Evolutionary conservation across 208 protist genomes (phyloP).

Genomic region (Trichomonas tenax): DNA sequence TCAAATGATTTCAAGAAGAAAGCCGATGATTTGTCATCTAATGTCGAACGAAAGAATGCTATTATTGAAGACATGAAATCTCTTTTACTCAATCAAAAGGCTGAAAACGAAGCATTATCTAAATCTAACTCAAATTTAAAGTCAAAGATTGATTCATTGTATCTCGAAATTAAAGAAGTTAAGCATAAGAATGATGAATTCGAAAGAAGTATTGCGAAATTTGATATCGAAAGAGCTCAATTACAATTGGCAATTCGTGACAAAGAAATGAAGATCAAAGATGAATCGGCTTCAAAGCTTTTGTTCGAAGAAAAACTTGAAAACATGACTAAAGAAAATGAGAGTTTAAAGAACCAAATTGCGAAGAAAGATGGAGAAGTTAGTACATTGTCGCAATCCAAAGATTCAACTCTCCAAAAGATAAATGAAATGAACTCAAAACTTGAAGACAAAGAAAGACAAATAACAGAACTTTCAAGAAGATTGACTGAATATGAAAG

Average conservation of each 20-base stretch:
- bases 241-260: not conserved
- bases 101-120: not conserved
- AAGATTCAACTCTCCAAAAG: not conserved
- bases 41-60: not conserved
- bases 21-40: not conserved
- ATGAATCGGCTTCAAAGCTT: not conserved
- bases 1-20: not conserved
- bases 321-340: not conserved
- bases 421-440: not conserved
- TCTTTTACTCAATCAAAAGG: too few species aligned
- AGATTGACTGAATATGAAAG: not conserved
- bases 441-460: not conserved
- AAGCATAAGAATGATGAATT: not conserved
- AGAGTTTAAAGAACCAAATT: not conserved
- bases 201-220: not conserved
- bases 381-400: not conserved
- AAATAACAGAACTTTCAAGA: not conserved
- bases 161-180: not conserved
- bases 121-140: not conserved
- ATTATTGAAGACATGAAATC: not conserved
- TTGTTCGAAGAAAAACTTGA: not conserved
- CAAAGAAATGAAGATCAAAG: not conserved
- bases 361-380: not conserved
- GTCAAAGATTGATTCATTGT: not conserved
- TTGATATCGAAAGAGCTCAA: not conserved